A percentile compares a stretch with the other conserved stretches of the same genome.
phyloP scores from a whole-genome alignment of 495 filamentous ascomycete genomes.

The Pyrenopolyporus hunteri region DNA sequence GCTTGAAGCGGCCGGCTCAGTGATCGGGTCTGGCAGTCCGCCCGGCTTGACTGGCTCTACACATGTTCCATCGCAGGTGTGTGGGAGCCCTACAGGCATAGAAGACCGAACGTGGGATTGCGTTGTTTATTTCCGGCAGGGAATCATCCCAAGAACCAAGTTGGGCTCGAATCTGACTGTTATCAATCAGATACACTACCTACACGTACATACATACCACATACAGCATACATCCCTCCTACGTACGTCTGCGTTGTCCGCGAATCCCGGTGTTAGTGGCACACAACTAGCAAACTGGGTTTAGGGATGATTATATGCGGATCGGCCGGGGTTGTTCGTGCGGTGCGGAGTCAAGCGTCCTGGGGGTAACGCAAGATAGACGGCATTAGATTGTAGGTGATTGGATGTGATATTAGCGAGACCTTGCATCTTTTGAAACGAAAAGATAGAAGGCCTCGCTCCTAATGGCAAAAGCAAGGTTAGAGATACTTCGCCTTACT shows the following conservation, averaged over 20 bases:
- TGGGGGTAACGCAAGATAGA: too few relatives aligned
- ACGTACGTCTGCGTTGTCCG: too few relatives aligned
- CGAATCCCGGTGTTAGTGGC: too few relatives aligned
- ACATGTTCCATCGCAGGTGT: not conserved
- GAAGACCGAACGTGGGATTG: conserved; percentile 28
- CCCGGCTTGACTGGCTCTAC: not conserved
- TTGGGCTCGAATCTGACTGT: conserved; percentile 17
- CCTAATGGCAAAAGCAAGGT: too few relatives aligned
- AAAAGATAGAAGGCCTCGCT: conserved; percentile 24
- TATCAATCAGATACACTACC: conserved; percentile 15
- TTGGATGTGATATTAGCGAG: conserved; percentile 17
- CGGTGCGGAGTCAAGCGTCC: conserved; percentile 11
- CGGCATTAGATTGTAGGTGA: too few relatives aligned
- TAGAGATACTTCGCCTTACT: too few relatives aligned
- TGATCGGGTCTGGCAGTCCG: not conserved
- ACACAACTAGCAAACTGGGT: too few relatives aligned
- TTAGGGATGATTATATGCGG: too few relatives aligned
- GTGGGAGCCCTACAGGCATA: not conserved
- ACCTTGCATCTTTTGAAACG: conserved; percentile 30
- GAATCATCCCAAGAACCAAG: conserved; percentile 15
- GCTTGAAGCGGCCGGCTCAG: not conserved
- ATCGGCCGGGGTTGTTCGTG: conserved; percentile 9
- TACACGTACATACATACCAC: too few relatives aligned
- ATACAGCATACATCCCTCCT: too few relatives aligned
- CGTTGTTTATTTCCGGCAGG: conserved; percentile 27